Evolutionary conservation across 1,284 basidiomycete genomes (phyloP), one percentile per base, ranked within the genome.

Genomic region (Marasmius tenuissimus): DNA sequence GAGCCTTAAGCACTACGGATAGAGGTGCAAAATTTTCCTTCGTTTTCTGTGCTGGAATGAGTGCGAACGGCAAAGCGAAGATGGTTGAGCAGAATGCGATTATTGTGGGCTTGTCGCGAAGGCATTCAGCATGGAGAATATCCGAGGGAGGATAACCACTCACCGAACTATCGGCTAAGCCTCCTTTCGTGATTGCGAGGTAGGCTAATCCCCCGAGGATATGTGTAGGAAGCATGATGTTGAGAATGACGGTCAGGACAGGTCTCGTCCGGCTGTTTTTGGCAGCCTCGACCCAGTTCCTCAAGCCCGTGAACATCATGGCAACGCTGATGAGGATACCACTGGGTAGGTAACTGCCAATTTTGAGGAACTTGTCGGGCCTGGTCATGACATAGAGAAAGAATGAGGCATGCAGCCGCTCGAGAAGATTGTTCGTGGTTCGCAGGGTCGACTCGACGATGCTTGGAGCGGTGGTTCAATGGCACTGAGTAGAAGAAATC

Each of bases 381-480:
- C 82, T 82, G 4, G 91, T 86, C 62, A 96, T 78, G 62, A 98
- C 82, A 76, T 96, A 98, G 77, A 98, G 95, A 79, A 97, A 97
- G 76, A 96, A 96, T 1, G 94, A 96, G 4, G 96, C 95, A 73
- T 98, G 96, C 22, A 98, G 85, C 12, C 96, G 87, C 72, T 98
- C 96, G 11, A 97, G 83, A 7, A 97, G 83, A 71, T 98, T 98
- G 75, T 97, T 97, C 72, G 89, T 86, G 9, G 94, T 93, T 60
- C 96, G 85, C 39, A 97, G 78, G 11, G 91, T 89, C 1, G 93
- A 94, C 76, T 98, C 96, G 48, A 96, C 71, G 47, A 89, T 82
- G 49, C 92, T 94, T 65, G 16, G 42, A 53, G 35, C n/a, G 2
- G 38, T 38, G 37, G 12, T n/a, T 20, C 27, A 33, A 42, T 18